Base-by-base conservation (phyloP, 83 land plant species). In the Diphasiastrum complanatum region DNA sequence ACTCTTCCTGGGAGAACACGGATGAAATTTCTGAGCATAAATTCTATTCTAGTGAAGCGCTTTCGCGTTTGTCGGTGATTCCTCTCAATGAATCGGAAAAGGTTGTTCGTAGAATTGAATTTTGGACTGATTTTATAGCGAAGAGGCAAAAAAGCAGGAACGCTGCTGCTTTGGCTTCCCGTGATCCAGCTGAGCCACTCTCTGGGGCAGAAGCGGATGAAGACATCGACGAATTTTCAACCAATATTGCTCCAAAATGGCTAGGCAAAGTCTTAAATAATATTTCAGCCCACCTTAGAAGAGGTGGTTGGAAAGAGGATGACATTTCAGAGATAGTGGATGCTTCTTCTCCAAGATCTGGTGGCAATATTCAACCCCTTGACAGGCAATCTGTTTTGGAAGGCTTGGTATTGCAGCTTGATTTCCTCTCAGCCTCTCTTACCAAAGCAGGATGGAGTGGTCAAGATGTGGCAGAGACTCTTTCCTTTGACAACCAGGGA, bases 391-490 rank as follows among this genome's bases (percentile, higher is more conserved):
- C 65, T 4, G 33, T 66, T 5, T 16, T 66, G 4, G 69, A 66
- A 23, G 69, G 68, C 0, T 12, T 66, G 32, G 25, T 47, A 2
- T n/a, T 40, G 12, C 14, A 66, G 18, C 70, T 46, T 19, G 69
- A 66, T 43, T 41, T 61, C 16, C 27, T 66, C 26, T 60, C 69
- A 27, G 38, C 27, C 18, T 38, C 66, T 14, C 68, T 66, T 45
- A 25, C 35, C 19, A 58, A 61, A 36, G 69, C 69, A n/a, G 69
- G 69, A 8, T 66, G 69, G 69, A 66, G 50, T n/a, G 28, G 43
- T 3, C 47, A 61, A 14, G 69, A 66, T 27, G 23, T 66, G 3
- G 31, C 69, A 11, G 69, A 66, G n/a, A 45, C 30, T 19, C 33
- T 66, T 2, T 28, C 31, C 22, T 27, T 61, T 1, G 69, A 61